Conservation (phyloP, 441 rosid species). For the Cnidoscolus chayamansa region DNA sequence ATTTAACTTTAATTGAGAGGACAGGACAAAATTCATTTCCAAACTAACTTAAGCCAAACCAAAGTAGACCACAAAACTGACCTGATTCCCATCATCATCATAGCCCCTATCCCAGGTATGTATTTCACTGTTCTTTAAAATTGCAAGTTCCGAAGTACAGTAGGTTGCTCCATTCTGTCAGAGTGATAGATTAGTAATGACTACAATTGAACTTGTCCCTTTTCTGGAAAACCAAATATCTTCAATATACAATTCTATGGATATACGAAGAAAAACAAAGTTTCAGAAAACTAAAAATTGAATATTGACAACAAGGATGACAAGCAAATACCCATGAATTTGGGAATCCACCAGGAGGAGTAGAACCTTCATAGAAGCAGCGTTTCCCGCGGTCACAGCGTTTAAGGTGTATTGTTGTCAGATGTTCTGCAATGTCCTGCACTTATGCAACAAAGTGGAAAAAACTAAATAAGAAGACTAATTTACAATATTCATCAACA, state of each 20-base stretch:
- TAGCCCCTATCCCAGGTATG: constrained; percentile 90
- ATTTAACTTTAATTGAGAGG: not conserved
- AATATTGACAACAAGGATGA: not conserved
- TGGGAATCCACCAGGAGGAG: constrained; percentile 84
- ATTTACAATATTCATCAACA: constrained; percentile 1
- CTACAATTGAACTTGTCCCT: not conserved
- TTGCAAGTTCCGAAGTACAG: constrained; percentile 38
- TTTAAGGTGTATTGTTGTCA: constrained; percentile 74
- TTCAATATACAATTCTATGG: not conserved
- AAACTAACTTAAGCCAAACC: not conserved
- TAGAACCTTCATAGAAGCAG: constrained; percentile 84
- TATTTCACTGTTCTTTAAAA: constrained; percentile 74
- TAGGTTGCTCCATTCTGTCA: constrained; percentile 32
- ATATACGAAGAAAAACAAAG: not conserved
- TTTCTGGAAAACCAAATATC: not conserved
- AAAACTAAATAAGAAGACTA: not conserved
- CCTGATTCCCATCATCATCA: constrained; percentile 77
- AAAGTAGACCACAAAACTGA: constrained; percentile 20
- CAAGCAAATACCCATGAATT: constrained; percentile 71
- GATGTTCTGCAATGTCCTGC: constrained; percentile 89
- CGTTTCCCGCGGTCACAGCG: constrained; percentile 86
- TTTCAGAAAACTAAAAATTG: not conserved
- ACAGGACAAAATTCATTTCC: constrained; percentile 7
- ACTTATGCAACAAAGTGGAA: constrained; percentile 11
- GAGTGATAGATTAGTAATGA: not conserved